Base-by-base conservation (phyloP, 345 rosid genomes). In the Physaria fendleri region DNA sequence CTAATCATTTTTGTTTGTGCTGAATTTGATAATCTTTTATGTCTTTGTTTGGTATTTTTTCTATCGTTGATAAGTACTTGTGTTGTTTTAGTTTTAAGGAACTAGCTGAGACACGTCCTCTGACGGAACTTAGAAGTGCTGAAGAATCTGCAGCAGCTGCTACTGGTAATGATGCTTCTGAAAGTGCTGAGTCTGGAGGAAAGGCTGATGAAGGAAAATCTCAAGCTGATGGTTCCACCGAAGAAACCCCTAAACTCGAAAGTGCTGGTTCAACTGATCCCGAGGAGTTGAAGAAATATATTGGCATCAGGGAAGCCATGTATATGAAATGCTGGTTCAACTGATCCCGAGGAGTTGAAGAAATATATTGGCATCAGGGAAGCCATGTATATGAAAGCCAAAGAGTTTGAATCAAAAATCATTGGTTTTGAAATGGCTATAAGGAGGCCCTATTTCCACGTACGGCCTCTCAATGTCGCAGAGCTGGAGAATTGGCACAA, bases 401-500 rank as follows among this genome's bases (percentile, higher is more conserved):
- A 87, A 84, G 99, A 90, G 89, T 87, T 87, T 25, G 95, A 90
- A 54, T 81, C 81, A 54, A 90, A 82, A 81, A 94, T 87, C 71
- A 66, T 76, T 80, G 96, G 92, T 73, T 94, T 82, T 81, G 99
- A 94, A 81, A 76, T 82, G 74, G 87, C 97, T 81, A 85, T 94
- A 61, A 85, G 88, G 65, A 84, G 99, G 71, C 99, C 99, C 39
- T 94, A 94, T 78, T 94, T 90, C 67, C 99, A 90, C 62, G 92
- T 87, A 69, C 81, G 86, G 71, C 96, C 97, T 59, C 87, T 94
- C 57, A 87, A 82, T 81, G 68, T 77, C 9, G 76, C 82, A 22
- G 97, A 94, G 80, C 95, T 94, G 62, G 97, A 90, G 77, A 94
- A 94, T 54, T 94, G 99, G 96, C 97, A 94, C 65, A 85, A 77